Evolutionary conservation across 441 rosid species (phyloP).

Genomic region (Jatropha multifida): DNA sequence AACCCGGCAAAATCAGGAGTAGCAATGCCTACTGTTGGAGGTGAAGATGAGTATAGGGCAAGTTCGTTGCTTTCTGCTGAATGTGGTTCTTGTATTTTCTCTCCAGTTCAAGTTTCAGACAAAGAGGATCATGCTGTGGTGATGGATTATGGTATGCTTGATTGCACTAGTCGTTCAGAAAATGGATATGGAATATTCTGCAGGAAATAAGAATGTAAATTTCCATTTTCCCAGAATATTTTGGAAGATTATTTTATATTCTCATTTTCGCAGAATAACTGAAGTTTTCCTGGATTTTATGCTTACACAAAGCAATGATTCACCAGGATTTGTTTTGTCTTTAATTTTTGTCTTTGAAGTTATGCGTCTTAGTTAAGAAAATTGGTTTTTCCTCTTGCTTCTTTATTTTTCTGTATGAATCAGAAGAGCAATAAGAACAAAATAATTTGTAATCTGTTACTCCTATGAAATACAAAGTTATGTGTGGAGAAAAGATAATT

Average conservation of each 20-base stretch:
- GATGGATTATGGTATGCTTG: not conserved
- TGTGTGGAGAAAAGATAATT: not conserved
- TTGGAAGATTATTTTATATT: slow-evolving; percentile 25
- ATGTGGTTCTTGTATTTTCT: slow-evolving; percentile 44
- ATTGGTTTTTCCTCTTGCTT: not conserved
- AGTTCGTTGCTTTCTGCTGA: slow-evolving; percentile 50
- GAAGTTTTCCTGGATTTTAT: slow-evolving; percentile 50
- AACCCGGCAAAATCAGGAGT: slow-evolving; percentile 69
- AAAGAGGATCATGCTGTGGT: not conserved
- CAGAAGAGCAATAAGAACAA: not conserved
- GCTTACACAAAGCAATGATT: slow-evolving; percentile 45
- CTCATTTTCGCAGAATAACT: slow-evolving; percentile 53
- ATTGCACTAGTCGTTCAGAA: not conserved
- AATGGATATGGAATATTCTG: not conserved
- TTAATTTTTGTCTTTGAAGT: not conserved
- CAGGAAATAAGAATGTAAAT: slow-evolving; percentile 16
- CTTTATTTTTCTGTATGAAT: not conserved
- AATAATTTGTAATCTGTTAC: not conserved
- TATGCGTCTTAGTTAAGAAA: not conserved
- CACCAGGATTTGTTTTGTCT: not conserved
- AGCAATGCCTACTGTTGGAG: slow-evolving; percentile 71
- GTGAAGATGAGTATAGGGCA: slow-evolving; percentile 60
- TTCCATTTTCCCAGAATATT: slow-evolving; percentile 43
- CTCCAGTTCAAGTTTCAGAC: not conserved
- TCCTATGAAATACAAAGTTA: not conserved